Conservation (phyloP, 2,329 filamentous ascomycete genomes). For the Trichoderma semiorbis region DNA sequence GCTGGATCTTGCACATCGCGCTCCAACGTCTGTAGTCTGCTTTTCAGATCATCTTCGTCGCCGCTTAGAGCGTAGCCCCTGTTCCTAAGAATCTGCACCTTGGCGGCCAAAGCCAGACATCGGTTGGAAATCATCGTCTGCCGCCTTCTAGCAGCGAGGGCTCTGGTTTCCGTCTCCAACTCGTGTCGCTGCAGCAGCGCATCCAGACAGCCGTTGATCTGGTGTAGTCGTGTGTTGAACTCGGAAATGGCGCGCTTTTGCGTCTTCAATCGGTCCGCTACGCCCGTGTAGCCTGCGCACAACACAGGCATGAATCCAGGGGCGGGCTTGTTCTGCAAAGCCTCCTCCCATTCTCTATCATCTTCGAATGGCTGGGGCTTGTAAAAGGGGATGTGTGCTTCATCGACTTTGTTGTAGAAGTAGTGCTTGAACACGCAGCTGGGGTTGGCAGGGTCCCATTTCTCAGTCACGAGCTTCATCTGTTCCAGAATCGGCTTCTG, state of each 20-base stretch:
- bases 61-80: conserved; percentile 76
- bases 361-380: conserved; percentile 68
- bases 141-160: conserved; percentile 67
- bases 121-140: conserved; percentile 71
- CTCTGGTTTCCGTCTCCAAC: conserved; percentile 69
- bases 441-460: conserved; percentile 68
- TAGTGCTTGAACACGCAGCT: conserved; percentile 77
- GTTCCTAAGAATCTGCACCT: conserved; percentile 77
- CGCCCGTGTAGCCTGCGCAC: conserved; percentile 67
- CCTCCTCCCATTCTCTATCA: conserved; percentile 78
- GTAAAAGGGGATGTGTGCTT: conserved; percentile 72
- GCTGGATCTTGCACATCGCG: conserved; percentile 70
- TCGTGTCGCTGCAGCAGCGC: conserved; percentile 73
- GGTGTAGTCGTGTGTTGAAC: conserved; percentile 70
- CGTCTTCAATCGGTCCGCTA: conserved; percentile 68
- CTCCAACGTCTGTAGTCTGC: conserved; percentile 67
- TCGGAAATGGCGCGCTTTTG: conserved; percentile 67
- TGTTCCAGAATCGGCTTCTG: conserved; percentile 75
- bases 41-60: conserved; percentile 74
- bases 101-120: conserved; percentile 70
- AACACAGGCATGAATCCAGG: conserved; percentile 74
- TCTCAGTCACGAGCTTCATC: conserved; percentile 64
- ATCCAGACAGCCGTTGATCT: conserved; percentile 72
- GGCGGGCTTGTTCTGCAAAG: conserved; percentile 73
- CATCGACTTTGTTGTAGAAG: conserved; percentile 82